Base-by-base conservation (phyloP, 2,329 filamentous ascomycete genomes). In the Monilinia vaccinii-corymbosi region DNA sequence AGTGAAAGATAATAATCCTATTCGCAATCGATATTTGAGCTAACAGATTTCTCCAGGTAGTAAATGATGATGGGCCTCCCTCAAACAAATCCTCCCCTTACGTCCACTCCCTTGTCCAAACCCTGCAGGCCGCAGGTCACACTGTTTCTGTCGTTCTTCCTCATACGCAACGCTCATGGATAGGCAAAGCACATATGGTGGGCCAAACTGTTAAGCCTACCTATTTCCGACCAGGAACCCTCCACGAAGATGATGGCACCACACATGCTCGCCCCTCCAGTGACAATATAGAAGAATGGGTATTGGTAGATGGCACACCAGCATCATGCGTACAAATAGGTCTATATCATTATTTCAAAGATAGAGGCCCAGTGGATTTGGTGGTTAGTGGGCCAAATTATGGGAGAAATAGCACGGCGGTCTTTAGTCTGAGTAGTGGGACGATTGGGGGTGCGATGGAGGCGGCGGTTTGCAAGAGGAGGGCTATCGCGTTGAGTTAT, bases 121-220 rank as follows among this genome's bases (percentile, higher is more conserved):
- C 82, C 57, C 84, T 94, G 55, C 84, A 91, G 72, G 75, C 79
- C 60, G 84, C 87, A 36, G 91, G 91, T 9, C 93, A 97, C 75
- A 80, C 78, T n/a, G 90, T 97, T 62, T 96, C 91, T 9, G 92
- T 99, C 53, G 88, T 94, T 64, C 83, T 99, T 16, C 94, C 94
- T 1, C 84, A 97, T 73, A 87, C 86, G 8, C 94, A 99, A 76
- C 86, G 93, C 64, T 96, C 91, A 60, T 99, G 94, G 94, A 97
- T 99, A 70, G 92, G 92, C 68, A 99, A 99, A 78, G 94, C 94
- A 3, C 94, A 97, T 75, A 89, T 97, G 70, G 91, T 97, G 69
- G 92, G 92, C 60, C 87, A 93, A 73, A 88, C 89, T 11, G 83
- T 96, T 63, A 90, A 87, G 72, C 91, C 91, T 10, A 80, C 83